Base-by-base conservation (phyloP, 2,329 filamentous ascomycete genomes). In the Cadophora sp. region DNA sequence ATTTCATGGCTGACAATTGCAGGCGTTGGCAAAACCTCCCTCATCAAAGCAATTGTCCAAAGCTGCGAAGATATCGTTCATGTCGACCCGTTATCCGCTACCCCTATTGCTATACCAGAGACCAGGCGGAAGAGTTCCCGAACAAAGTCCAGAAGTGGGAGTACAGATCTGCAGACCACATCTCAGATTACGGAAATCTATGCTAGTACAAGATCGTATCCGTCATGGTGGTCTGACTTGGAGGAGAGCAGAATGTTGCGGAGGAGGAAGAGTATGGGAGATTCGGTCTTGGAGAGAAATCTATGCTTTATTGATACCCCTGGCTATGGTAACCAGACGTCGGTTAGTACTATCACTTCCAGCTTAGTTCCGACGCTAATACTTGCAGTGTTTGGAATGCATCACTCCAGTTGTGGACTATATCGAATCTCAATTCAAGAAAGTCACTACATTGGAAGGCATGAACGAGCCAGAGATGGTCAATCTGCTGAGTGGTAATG, bases 41-140 rank as follows among this genome's bases (percentile, higher is more conserved):
- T 98, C 59, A 91, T 98, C 73, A 92, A 91, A 76, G 92, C 93
- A 1, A 92, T 99, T 55, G 89, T 96, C 18, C 93, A 97, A 76
- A 85, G 83, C 3, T 97, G 93, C 77, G 89, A 94, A 75, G 93
- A 98, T 75, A 97, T 99, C 69, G 95, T 98, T 1, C 95, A 99
- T 77, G 89, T 97, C 62, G 95, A 98, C 76, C 78, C 81, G 2
- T 77, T 83, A 36, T 76, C 78, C 36, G 72, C 76, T 9, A 79
- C 78, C 18, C 67, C 72, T 58, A 65, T 75, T 4, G 64, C 80
- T 1, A 70, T 75, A 53, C 47, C 73, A 48, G 68, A 78, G 53
- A 59, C 68, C 66, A 68, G 66, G 61, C 63, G 71, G 58, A 73
- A 68, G 65, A 71, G 62, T 65, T 74, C 76, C 22, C 75, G 70